Conservation (phyloP, 2,329 filamentous ascomycete species). For the Hymenoscyphus infarciens region DNA sequence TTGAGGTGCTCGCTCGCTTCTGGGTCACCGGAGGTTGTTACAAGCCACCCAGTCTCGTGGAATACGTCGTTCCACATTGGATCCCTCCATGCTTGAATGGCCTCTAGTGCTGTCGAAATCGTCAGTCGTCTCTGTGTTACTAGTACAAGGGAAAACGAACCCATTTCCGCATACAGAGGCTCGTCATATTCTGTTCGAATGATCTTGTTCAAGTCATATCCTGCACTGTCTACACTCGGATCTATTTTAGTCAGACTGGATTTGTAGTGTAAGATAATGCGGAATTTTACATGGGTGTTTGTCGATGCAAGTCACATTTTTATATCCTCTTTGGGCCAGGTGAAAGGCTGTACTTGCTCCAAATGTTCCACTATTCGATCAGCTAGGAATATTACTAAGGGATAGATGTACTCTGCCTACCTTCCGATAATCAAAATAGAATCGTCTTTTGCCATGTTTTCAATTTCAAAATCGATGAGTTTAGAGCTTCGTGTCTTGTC, state of each 20-base stretch:
- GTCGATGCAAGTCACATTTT: slow-evolving; percentile 46
- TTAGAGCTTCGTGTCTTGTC: no score
- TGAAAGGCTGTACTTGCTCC: slow-evolving; percentile 42
- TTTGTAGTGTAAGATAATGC: background rate
- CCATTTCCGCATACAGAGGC: slow-evolving; percentile 15
- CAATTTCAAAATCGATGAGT: no score
- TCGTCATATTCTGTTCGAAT: slow-evolving; percentile 42
- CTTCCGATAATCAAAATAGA: slow-evolving; percentile 12
- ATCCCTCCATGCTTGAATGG: slow-evolving; percentile 14
- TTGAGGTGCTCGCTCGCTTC: background rate
- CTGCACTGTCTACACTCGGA: slow-evolving; percentile 15
- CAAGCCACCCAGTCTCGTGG: slow-evolving; percentile 12
- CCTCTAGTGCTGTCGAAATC: slow-evolving; percentile 8
- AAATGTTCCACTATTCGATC: slow-evolving; percentile 34
- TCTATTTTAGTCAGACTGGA: background rate
- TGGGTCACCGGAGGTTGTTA: background rate
- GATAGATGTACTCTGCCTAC: background rate
- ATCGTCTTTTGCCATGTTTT: no score
- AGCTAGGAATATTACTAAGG: background rate
- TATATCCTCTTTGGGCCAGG: slow-evolving; percentile 42
- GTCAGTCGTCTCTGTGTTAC: background rate
- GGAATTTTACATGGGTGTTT: slow-evolving; percentile 40
- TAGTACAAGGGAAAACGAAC: background rate
- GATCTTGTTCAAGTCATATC: slow-evolving; percentile 44
- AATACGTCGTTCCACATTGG: slow-evolving; percentile 14